Percentiles rank a stretch among this genome's conserved stretches.
Evolutionary conservation across 2,329 filamentous ascomycete species (phyloP).

Genomic region (Ceratocystis huliohia): DNA sequence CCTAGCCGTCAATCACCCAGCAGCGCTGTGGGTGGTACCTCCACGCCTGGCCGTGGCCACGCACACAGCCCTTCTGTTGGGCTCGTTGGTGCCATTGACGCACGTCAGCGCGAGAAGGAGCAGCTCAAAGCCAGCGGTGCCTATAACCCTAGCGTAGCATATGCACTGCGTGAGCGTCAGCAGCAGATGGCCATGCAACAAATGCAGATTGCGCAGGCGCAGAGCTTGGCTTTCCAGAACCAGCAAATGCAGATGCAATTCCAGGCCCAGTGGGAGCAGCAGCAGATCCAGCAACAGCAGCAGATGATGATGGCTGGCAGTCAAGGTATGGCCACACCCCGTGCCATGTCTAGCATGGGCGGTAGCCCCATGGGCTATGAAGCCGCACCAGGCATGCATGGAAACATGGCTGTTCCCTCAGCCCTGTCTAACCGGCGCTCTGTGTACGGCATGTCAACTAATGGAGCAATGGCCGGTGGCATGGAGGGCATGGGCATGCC

Average conservation of each 20-base stretch:
- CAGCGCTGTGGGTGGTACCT: conserved; percentile 23
- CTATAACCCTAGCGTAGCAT: conserved; percentile 57
- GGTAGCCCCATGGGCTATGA: not conserved
- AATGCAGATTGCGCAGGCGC: conserved; percentile 21
- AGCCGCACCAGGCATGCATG: not conserved
- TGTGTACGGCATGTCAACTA: conserved; percentile 5
- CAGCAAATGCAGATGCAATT: conserved; percentile 28
- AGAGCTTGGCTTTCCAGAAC: conserved; percentile 26
- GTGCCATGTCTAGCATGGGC: not conserved
- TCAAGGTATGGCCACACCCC: not conserved
- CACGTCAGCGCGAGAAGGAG: conserved; percentile 64
- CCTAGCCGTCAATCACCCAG: not conserved
- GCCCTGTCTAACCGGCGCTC: not conserved
- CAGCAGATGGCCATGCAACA: conserved; percentile 30
- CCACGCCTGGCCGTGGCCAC: conserved; percentile 17
- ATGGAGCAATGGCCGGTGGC: not conserved
- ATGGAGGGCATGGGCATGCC: not conserved
- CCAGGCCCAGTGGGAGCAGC: conserved; percentile 27
- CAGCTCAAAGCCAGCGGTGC: conserved; percentile 52
- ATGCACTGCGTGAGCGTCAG: conserved; percentile 58
- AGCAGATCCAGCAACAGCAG: conserved; percentile 22
- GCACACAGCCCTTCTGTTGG: conserved; percentile 30
- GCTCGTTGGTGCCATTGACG: conserved; percentile 66
- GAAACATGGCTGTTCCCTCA: not conserved
- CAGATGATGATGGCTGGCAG: conserved; percentile 23